A percentile compares a stretch with the other conserved stretches of the same genome.
Conservation (phyloP, 805 yeast species). For the Isabelozyma rhagii region DNA sequence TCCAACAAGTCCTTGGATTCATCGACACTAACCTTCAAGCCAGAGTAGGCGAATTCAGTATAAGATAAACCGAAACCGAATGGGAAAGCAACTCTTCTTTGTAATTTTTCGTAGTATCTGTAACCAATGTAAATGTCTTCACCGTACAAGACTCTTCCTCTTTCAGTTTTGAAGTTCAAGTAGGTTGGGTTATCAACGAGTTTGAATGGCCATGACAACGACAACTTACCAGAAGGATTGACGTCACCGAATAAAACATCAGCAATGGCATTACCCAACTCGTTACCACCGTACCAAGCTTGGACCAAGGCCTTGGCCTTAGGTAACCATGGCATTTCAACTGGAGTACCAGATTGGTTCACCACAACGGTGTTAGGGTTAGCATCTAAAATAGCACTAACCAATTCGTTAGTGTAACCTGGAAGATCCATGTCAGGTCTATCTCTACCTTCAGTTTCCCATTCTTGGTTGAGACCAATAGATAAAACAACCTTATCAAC, state of each 20-base stretch:
- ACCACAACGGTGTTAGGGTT: constrained; percentile 29
- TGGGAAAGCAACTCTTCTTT: constrained; percentile 25
- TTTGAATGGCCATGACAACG: constrained; percentile 21
- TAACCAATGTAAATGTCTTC: constrained; percentile 32
- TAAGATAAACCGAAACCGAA: constrained; percentile 32
- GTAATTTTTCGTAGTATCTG: constrained; percentile 26
- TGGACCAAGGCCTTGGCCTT: constrained; percentile 23
- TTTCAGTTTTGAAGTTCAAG: constrained; percentile 24
- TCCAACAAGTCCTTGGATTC: constrained; percentile 11
- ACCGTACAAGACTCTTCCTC: constrained; percentile 31
- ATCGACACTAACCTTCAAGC: constrained; percentile 11
- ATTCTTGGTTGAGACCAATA: constrained; percentile 25
- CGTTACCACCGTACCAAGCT: constrained; percentile 37
- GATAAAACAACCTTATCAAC: constrained; percentile 27
- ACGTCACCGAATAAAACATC: constrained; percentile 30
- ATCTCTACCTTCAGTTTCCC: constrained; percentile 32
- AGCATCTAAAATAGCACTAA: constrained; percentile 21
- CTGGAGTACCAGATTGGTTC: constrained; percentile 33
- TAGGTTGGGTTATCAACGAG: constrained; percentile 25
- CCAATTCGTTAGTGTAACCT: constrained; percentile 22
- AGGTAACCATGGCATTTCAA: constrained; percentile 27
- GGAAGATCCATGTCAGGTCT: constrained; percentile 26
- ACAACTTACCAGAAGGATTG: constrained; percentile 28
- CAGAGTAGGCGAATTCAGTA: constrained; percentile 17
- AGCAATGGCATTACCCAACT: constrained; percentile 29